phyloP scores from a whole-genome alignment of 768 basidiomycete genomes.

The Boletales sp. region DNA sequence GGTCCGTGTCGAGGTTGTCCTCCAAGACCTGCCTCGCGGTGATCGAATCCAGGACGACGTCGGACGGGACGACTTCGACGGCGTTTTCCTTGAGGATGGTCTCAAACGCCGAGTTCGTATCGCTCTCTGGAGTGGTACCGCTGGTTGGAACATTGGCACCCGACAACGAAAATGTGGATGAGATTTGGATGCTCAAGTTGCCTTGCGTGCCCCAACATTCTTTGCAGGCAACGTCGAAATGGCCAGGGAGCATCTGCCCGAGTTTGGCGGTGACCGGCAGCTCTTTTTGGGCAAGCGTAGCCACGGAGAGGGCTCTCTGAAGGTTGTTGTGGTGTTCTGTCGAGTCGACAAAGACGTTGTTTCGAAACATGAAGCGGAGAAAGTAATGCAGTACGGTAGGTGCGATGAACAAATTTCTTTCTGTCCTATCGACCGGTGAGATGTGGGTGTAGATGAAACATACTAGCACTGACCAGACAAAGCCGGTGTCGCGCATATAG shows the following conservation, averaged over 20 bases:
- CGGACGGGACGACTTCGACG: constrained; percentile 22
- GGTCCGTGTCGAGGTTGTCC: constrained; percentile 24
- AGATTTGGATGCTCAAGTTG: constrained; percentile 26
- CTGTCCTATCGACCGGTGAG: constrained; percentile 34
- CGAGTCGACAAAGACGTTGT: constrained; percentile 37
- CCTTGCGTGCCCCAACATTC: constrained; percentile 47
- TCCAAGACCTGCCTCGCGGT: constrained; percentile 29
- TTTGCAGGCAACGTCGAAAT: constrained; percentile 48
- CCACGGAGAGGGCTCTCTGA: constrained; percentile 41
- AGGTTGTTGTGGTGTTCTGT: constrained; percentile 28
- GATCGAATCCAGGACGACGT: constrained; percentile 26
- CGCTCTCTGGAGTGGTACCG: background rate
- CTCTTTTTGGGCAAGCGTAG: constrained; percentile 36
- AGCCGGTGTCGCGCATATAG: constrained; percentile 59
- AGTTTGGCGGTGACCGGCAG: constrained; percentile 41
- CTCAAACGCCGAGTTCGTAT: constrained; percentile 30
- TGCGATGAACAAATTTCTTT: constrained; percentile 38
- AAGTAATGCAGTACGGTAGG: constrained; percentile 46
- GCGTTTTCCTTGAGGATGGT: constrained; percentile 36
- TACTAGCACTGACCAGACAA: constrained; percentile 49
- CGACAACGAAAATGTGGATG: background rate
- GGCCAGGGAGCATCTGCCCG: constrained; percentile 36
- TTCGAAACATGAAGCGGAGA: constrained; percentile 43
- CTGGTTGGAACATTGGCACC: background rate
- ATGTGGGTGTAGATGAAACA: background rate